phyloP scores from a whole-genome alignment of 108 stramenopile genomes.

The Cyclotella distinguenda region DNA sequence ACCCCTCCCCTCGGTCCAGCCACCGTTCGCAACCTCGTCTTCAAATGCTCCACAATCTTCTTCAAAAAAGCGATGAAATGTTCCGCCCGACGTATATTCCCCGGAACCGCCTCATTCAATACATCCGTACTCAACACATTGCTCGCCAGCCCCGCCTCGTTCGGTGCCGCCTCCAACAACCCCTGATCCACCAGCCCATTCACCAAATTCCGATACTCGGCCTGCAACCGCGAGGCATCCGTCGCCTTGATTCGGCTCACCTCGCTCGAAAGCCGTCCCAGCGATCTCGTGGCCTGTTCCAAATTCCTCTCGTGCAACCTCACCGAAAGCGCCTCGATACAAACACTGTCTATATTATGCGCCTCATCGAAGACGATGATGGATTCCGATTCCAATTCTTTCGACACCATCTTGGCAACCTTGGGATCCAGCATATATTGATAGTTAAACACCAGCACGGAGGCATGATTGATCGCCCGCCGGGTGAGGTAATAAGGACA shows the following conservation, averaged over 20 bases:
- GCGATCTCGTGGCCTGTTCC: slow-evolving; percentile 87
- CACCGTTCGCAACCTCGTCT: slow-evolving; percentile 67
- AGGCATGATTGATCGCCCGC: slow-evolving; percentile 96
- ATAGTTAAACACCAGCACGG: slow-evolving; percentile 98
- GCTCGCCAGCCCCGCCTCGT: slow-evolving; percentile 66
- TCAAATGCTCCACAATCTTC: slow-evolving; percentile 91
- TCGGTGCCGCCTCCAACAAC: slow-evolving; percentile 65
- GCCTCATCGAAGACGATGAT: slow-evolving; percentile 99
- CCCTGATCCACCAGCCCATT: slow-evolving; percentile 88
- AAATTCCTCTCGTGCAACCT: slow-evolving; percentile 90
- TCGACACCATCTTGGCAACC: slow-evolving; percentile 84
- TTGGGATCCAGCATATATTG: slow-evolving; percentile 99
- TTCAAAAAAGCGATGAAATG: slow-evolving; percentile 97
- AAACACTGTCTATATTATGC: slow-evolving; percentile 99
- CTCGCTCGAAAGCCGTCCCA: slow-evolving; percentile 82
- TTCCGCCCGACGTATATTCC: slow-evolving; percentile 97
- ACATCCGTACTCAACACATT: slow-evolving; percentile 88
- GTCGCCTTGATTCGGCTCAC: slow-evolving; percentile 84
- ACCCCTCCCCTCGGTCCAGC: slow-evolving; percentile 87
- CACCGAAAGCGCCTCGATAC: slow-evolving; percentile 97
- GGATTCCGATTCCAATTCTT: slow-evolving; percentile 94
- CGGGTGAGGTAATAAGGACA: slow-evolving; percentile 99
- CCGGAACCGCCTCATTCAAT: slow-evolving; percentile 95
- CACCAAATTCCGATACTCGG: slow-evolving; percentile 92
- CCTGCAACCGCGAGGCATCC: slow-evolving; percentile 84